phyloP scores from a whole-genome alignment of 2,329 filamentous ascomycete species.

The Arachnopeziza araneosa region DNA sequence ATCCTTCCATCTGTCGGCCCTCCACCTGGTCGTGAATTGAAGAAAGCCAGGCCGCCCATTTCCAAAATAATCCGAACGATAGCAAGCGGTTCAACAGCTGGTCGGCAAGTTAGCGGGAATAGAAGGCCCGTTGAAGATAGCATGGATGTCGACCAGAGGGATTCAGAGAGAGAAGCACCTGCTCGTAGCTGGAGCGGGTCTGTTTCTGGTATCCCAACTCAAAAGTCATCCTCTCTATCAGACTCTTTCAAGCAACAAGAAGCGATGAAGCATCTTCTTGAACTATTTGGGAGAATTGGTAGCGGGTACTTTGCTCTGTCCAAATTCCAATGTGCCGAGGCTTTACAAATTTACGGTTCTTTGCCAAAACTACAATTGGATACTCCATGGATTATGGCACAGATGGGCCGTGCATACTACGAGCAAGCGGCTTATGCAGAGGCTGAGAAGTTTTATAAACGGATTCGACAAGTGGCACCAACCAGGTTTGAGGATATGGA shows the following conservation, averaged over 20 bases:
- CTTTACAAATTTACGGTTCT: conserved; percentile 66
- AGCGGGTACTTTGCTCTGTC: conserved; percentile 73
- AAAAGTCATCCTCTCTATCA: conserved; percentile 30
- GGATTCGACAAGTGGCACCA: conserved; percentile 72
- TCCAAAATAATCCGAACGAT: conserved; percentile 60
- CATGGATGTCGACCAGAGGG: conserved; percentile 65
- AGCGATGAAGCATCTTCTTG: conserved; percentile 68
- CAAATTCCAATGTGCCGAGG: conserved; percentile 72
- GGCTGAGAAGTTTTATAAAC: conserved; percentile 79
- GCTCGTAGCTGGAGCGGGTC: conserved; percentile 11
- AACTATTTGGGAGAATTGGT: conserved; percentile 76
- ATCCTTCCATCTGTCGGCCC: conserved; percentile 53
- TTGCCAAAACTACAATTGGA: conserved; percentile 74
- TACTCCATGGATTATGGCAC: conserved; percentile 87
- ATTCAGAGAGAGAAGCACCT: conserved; percentile 52
- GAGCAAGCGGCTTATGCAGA: conserved; percentile 83
- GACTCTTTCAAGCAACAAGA: conserved; percentile 67
- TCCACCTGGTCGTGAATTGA: conserved; percentile 66
- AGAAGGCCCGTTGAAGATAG: conserved; percentile 68
- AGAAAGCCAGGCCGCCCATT: conserved; percentile 73
- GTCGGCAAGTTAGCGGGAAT: conserved; percentile 85
- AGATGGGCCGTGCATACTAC: conserved; percentile 85
- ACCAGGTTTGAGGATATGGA: conserved; percentile 92
- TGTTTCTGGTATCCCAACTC: conserved; percentile 8
- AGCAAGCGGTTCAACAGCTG: conserved; percentile 65